Evolutionary conservation across 768 basidiomycete species (phyloP).

Genomic region (Termitomyces sp.): DNA sequence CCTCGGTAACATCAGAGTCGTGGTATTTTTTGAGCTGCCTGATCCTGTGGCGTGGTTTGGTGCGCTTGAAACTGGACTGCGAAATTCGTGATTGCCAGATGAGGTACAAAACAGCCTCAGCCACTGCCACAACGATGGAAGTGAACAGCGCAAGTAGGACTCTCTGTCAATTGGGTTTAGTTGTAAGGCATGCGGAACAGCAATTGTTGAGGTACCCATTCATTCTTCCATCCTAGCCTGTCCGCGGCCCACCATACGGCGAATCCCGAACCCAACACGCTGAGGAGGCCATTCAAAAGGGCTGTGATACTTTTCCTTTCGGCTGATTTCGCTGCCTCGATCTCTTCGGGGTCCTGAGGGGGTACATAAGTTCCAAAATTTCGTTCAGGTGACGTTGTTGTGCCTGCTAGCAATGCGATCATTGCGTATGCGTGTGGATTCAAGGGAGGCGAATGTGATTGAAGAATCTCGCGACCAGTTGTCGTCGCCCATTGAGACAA

Average conservation of each 20-base stretch:
- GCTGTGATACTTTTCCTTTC: conserved; percentile 67
- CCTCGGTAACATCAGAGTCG: conserved; percentile 8
- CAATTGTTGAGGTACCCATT: conserved; percentile 51
- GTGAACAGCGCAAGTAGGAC: conserved; percentile 56
- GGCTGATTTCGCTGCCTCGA: conserved; percentile 37
- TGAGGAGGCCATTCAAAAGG: conserved; percentile 66
- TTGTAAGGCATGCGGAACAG: background rate
- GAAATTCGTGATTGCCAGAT: conserved; percentile 60
- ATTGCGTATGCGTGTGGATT: conserved; percentile 56
- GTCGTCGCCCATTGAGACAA: conserved; percentile 71
- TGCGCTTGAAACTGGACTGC: conserved; percentile 7
- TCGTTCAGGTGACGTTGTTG: conserved; percentile 72
- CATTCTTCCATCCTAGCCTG: conserved; percentile 55
- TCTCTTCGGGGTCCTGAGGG: conserved; percentile 40
- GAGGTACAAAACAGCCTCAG: conserved; percentile 66
- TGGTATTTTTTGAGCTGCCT: conserved; percentile 33
- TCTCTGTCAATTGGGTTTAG: conserved; percentile 30
- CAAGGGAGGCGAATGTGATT: conserved; percentile 35
- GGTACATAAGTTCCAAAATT: conserved; percentile 51
- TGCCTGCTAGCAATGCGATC: conserved; percentile 72
- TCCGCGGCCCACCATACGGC: conserved; percentile 73
- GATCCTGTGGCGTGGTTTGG: conserved; percentile 14
- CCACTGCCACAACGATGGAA: conserved; percentile 60
- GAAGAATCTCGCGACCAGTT: conserved; percentile 33
- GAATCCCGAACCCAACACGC: conserved; percentile 58